These are phyloP conservation scores for Plasmodium relictum DNA, from an alignment of 169 alveolate species.

Conservation along the genomic window DNA sequence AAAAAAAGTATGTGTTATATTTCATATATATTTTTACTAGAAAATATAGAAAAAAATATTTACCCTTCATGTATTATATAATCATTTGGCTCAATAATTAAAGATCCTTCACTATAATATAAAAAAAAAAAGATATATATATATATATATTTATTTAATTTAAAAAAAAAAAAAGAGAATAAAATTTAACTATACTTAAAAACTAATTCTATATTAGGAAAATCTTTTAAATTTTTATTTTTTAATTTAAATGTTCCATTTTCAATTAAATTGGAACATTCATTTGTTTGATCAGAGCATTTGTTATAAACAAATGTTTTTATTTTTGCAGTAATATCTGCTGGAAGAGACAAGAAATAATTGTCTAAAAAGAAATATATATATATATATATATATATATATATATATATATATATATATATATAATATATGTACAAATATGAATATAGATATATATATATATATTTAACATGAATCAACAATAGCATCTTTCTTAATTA, in stretches of 20 bases:
- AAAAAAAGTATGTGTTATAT: not conserved
- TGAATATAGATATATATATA: not conserved
- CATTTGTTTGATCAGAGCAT: slow-evolving; percentile 13
- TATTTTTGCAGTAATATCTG: slow-evolving; percentile 24
- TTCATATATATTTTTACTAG: not conserved
- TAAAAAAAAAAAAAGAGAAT: not conserved
- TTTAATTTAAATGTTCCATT: slow-evolving; percentile 16
- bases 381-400: not conserved
- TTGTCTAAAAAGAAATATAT: slow-evolving; percentile 15
- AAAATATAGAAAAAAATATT: not conserved
- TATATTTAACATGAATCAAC: slow-evolving; percentile 39
- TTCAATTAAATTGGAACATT: slow-evolving; percentile 23
- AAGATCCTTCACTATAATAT: slow-evolving; percentile 18
- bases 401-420: not conserved
- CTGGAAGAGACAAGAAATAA: slow-evolving; percentile 47
- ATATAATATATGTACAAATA: not conserved
- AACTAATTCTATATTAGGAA: slow-evolving; percentile 29
- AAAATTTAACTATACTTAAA: slow-evolving; percentile 8
- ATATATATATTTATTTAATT: not conserved
- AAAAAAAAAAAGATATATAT: not conserved
- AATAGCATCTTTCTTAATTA: not conserved
- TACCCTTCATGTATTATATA: slow-evolving; percentile 64
- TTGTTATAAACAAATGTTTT: slow-evolving; percentile 7
- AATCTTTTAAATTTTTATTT: not conserved
- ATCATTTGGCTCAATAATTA: slow-evolving; percentile 31